Evolutionary conservation across 129 eudicot genomes (phyloP), one percentile per base, ranked within the genome.

Genomic region (Artemisia tridentata): DNA sequence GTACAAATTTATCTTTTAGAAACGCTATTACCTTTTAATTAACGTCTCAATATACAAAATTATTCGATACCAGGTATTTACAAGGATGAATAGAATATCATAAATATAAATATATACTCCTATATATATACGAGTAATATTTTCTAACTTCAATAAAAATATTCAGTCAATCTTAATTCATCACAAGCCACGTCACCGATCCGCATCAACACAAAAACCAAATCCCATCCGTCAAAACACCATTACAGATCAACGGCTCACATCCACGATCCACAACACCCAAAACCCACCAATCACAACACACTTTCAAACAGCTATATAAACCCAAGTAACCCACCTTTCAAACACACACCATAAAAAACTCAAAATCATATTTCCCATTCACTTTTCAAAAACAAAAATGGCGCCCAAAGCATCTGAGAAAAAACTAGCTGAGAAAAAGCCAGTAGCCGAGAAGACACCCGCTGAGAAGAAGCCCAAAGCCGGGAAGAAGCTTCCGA

Each of bases 321-420:
- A 67, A 27, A 48, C 61, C 3, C 21, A 49, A 23, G 48, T 1
- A 43, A 14, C 9, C 59, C 41, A 34, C 41, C 0, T 34, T 34
- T 4, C 41, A 34, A 34, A 34, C 41, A 34, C 41, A 34, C 41
- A 6, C 9, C 7, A 34, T 1, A 34, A 34, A 34, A 3, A 5
- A 3, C 1, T 5, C 41, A 5, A 34, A 34, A 34, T 0, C 41
- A 5, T 5, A 34, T 34, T 3, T 15, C 15, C 8, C 5, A 14
- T 11, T 21, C 3, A 5, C 17, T 25, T 12, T 15, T 41, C 11
- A 4, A 18, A 41, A 21, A 19, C 12, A 65, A 25, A 51, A 63
- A 82, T 82, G 86, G 86, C 86, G 11, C 82, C 86, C 16, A 82
- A 82, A 50, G 77, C 76, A 74, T 34, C 41, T 34, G 80, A 80